Base-by-base conservation (phyloP, 2,329 filamentous ascomycete species). In the Eutypella sp. region DNA sequence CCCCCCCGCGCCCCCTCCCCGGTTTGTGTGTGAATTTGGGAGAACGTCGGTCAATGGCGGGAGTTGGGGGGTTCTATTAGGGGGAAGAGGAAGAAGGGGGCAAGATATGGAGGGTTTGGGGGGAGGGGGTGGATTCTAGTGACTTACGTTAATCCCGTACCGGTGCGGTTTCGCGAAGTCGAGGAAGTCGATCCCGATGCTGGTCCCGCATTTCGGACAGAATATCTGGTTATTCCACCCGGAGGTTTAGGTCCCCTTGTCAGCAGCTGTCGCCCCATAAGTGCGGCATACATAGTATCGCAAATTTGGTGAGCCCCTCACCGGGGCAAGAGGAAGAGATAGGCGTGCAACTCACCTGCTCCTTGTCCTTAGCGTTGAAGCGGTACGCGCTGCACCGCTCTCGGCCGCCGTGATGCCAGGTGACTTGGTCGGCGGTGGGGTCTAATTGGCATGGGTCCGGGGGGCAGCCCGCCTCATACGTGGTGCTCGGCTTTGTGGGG, bases 301-400 rank as follows among this genome's bases (percentile, higher is more conserved):
- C 13, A 7, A 13, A 13, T 29, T 29, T 42, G 40, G n/a, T 42
- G 7, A 29, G 25, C 25, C 13, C 7, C 25, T 29, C 25, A 29
- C 25, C 25, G 7, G 13, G 25, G 25, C 7, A 29, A 29, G 13
- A 29, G 13, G 25, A 29, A 7, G 13, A 29, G 13, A 29, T 29
- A 29, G 25, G 25, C 40, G 6, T 25, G 23, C 25, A 13, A 38
- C 19, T 38, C 18, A 23, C 36, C 36, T 75, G 72, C 48, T 73
- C 71, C 48, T 69, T 70, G 37, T 58, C 47, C 56, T 73, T 72
- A 38, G 68, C 69, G 61, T 74, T 75, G 67, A 75, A 76, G 44
- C 58, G 63, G 58, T 73, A 73, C 22, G 51, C 51, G 29, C 57
- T 52, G 53, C 65, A 66, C 33, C 61, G 59, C 41, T 57, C 53